Conservation (phyloP, 2,329 filamentous ascomycete genomes). For the Paraphoma chrysanthemicola region DNA sequence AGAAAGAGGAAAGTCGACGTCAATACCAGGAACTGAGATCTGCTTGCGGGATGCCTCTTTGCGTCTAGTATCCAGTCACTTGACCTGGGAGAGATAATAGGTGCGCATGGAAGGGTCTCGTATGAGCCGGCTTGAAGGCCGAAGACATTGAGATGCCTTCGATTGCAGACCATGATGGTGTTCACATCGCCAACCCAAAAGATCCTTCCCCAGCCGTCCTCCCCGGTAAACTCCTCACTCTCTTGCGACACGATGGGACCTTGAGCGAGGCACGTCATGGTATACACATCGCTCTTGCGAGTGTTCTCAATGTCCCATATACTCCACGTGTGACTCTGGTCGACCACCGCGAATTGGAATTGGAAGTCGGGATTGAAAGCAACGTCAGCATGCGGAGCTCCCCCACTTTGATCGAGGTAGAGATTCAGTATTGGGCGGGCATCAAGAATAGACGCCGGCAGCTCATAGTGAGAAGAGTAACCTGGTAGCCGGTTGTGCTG, state of each 20-base stretch:
- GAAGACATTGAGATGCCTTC: constrained; percentile 48
- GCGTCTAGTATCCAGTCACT: constrained; percentile 65
- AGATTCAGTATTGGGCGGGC: constrained; percentile 64
- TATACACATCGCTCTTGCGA: constrained; percentile 38
- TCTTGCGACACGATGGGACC: constrained; percentile 15
- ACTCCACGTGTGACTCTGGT: constrained; percentile 70
- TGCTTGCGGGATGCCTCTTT: constrained; percentile 55
- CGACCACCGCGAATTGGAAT: constrained; percentile 70
- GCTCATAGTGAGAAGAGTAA: constrained; percentile 24
- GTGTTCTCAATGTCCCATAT: constrained; percentile 65
- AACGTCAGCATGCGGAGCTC: constrained; percentile 66
- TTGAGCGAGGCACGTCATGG: constrained; percentile 41
- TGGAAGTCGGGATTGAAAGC: constrained; percentile 68
- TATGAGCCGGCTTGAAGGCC: constrained; percentile 36
- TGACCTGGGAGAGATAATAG: constrained; percentile 32
- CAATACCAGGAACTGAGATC: constrained; percentile 64
- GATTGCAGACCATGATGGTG: constrained; percentile 61
- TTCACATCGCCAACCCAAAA: constrained; percentile 56
- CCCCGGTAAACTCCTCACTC: constrained; percentile 3
- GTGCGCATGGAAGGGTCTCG: constrained; percentile 27
- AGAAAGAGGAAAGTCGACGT: constrained; percentile 62
- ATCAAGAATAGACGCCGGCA: constrained; percentile 60
- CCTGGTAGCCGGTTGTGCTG: constrained; percentile 13
- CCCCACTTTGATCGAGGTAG: constrained; percentile 60
- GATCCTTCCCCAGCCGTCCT: constrained; percentile 60